Conservation (phyloP, 2,329 filamentous ascomycete species). For the Sclerotinia spermophila region DNA sequence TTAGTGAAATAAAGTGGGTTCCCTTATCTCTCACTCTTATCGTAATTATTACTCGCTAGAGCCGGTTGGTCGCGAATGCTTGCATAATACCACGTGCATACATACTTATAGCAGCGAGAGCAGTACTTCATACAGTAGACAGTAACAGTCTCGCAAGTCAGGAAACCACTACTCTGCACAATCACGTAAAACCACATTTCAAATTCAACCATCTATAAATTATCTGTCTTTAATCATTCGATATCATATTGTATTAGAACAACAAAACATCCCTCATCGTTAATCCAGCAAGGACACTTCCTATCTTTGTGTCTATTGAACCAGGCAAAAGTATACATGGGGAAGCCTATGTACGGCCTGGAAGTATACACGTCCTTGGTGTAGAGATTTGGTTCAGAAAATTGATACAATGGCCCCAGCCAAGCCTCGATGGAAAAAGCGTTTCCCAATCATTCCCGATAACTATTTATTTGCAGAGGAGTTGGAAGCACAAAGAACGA, state of each 20-base stretch:
- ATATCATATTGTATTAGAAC: not conserved
- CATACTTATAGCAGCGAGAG: too few species aligned
- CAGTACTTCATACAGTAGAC: too few species aligned
- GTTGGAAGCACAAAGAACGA: not conserved
- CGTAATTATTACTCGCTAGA: too few species aligned
- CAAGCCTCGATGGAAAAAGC: not conserved
- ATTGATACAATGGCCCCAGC: not conserved
- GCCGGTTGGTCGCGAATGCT: too few species aligned
- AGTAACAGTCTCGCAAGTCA: not conserved
- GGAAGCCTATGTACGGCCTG: not conserved
- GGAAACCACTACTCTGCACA: too few species aligned
- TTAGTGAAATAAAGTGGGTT: not conserved
- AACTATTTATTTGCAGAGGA: constrained; percentile 4
- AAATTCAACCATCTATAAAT: not conserved
- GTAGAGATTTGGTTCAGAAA: not conserved
- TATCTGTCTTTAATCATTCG: not conserved
- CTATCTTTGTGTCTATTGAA: not conserved
- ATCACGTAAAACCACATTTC: not conserved
- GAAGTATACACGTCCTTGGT: not conserved
- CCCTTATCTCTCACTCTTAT: too few species aligned
- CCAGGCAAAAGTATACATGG: not conserved
- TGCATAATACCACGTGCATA: too few species aligned
- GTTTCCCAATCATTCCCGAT: not conserved
- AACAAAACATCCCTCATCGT: not conserved
- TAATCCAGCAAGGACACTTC: not conserved